phyloP scores from a whole-genome alignment of 2,329 filamentous ascomycete genomes.

The Chlorencoelia australis region DNA sequence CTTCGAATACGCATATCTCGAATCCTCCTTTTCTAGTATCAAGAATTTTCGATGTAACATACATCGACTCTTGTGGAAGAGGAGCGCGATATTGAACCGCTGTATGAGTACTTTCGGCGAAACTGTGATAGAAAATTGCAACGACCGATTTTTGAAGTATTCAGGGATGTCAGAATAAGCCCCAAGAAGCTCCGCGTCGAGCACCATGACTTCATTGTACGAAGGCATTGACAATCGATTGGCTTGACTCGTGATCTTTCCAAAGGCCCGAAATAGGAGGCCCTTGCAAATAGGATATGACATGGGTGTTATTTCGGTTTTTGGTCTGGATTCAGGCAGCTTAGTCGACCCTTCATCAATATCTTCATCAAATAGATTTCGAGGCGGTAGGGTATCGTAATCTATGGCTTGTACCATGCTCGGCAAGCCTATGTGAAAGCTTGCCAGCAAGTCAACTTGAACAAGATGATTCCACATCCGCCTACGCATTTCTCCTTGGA shows the following conservation, averaged over 20 bases:
- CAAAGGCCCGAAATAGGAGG: conserved; percentile 38
- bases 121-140: conserved; percentile 39
- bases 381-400: conserved; percentile 62
- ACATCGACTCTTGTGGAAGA: conserved; percentile 44
- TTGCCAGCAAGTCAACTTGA: conserved; percentile 64
- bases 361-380: conserved; percentile 71
- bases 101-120: conserved; percentile 38
- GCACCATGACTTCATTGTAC: conserved; percentile 38
- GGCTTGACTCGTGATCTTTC: conserved; percentile 38
- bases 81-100: conserved; percentile 39
- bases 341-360: conserved; percentile 55
- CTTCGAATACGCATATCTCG: conserved; percentile 42
- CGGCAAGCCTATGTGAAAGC: conserved; percentile 50
- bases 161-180: conserved; percentile 35
- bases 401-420: conserved; percentile 61
- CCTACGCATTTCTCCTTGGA: conserved; percentile 50
- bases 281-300: conserved; percentile 43
- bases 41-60: conserved; percentile 45
- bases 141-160: conserved; percentile 37
- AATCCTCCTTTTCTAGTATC: conserved; percentile 30
- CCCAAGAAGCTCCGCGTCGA: conserved; percentile 36
- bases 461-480: conserved; percentile 56
- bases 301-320: conserved; percentile 42
- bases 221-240: conserved; percentile 37
- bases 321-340: conserved; percentile 55